phyloP scores from a whole-genome alignment of 768 basidiomycete species.

The Russula lepida region DNA sequence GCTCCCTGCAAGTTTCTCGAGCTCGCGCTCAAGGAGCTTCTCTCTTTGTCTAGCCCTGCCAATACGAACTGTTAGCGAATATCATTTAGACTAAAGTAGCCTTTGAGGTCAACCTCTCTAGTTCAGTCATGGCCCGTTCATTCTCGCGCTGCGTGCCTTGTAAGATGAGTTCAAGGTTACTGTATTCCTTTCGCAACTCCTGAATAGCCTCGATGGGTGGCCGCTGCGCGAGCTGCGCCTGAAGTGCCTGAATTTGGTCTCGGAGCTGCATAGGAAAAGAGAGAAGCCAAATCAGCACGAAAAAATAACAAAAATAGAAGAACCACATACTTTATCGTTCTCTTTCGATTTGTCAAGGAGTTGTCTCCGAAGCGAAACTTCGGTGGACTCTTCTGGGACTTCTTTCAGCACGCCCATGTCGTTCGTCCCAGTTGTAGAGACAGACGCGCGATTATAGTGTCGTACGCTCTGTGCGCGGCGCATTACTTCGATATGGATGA shows the following conservation, averaged over 20 bases:
- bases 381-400: conserved; percentile 11
- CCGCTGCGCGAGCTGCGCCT: conserved; percentile 55
- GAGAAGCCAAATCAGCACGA: neutral
- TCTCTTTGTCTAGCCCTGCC: conserved; percentile 53
- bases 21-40: conserved; percentile 65
- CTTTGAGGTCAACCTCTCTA: conserved; percentile 51
- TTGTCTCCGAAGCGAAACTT: conserved; percentile 16
- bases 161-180: conserved; percentile 64
- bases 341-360: conserved; percentile 21
- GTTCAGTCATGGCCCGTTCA: conserved; percentile 73
- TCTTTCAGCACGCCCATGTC: conserved; percentile 20
- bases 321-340: conserved; percentile 16
- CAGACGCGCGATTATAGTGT: conserved; percentile 14
- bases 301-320: neutral
- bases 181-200: conserved; percentile 60
- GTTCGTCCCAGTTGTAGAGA: conserved; percentile 6
- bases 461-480: conserved; percentile 19
- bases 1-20: conserved; percentile 62
- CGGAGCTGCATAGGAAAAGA: conserved; percentile 38
- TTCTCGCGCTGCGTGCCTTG: conserved; percentile 82
- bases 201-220: conserved; percentile 63
- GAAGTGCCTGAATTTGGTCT: conserved; percentile 52
- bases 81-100: neutral
- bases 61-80: neutral
- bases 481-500: neutral